Conservation (phyloP, 805 yeast genomes). For the Saccharomycopsis sp. region DNA sequence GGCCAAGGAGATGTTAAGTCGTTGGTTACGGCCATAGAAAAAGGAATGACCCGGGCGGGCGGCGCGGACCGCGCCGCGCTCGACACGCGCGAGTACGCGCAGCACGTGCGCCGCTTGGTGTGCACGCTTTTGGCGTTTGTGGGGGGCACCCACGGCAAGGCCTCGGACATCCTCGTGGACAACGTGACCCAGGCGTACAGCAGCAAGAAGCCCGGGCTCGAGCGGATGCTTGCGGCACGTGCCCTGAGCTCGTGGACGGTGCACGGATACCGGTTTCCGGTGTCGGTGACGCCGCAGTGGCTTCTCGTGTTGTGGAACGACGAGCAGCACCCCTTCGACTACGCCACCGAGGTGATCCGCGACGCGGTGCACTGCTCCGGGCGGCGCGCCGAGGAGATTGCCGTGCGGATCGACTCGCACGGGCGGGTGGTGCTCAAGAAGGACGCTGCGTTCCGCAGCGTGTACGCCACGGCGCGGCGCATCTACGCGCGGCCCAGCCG, state of each 20-base stretch:
- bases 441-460: conserved; percentile 27
- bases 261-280: conserved; percentile 8
- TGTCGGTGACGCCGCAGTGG: conserved; percentile 30
- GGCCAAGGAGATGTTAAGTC: too few relatives aligned
- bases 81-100: conserved; percentile 51
- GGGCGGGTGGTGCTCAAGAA: conserved; percentile 45
- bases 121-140: conserved; percentile 28
- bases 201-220: not conserved
- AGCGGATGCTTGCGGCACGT: not conserved
- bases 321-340: conserved; percentile 57
- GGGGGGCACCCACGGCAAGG: conserved; percentile 22
- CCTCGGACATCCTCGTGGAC: conserved; percentile 10
- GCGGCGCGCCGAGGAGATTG: conserved; percentile 30
- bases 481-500: conserved; percentile 25
- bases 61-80: too few relatives aligned
- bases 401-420: conserved; percentile 39
- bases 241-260: conserved; percentile 6
- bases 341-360: conserved; percentile 43
- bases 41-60: not conserved
- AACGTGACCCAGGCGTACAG: conserved; percentile 3
- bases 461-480: conserved; percentile 18
- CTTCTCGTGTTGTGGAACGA: conserved; percentile 69
- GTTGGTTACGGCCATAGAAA: not conserved
- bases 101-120: conserved; percentile 42
- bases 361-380: conserved; percentile 25